Evolutionary conservation across 1,139 yeast genomes (phyloP), one percentile per base, ranked within the genome.

Genomic region (Saccharomyces pastorianus): DNA sequence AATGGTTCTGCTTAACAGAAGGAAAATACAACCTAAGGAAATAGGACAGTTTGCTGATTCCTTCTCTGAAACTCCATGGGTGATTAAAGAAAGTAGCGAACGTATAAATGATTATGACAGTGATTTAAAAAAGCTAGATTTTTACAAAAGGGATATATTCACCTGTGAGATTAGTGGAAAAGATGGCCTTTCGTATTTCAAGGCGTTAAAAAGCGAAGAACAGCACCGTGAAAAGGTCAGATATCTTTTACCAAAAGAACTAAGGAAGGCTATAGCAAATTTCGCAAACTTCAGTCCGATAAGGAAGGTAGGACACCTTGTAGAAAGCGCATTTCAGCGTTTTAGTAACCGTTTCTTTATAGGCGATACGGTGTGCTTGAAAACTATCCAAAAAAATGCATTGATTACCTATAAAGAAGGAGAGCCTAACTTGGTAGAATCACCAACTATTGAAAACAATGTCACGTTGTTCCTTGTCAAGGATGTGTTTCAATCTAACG

Each of bases 101-200:
- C 88, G 90, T 85, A 89, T 88, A 67, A 63, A 74, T 26, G 72
- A 73, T 17, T 90, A 90, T 68, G 88, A 84, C 51, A 85, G 80
- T 3, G 90, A 86, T 65, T 73, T 88, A 52, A 68, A 71, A 20
- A 70, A 88, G 51, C 71, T 83, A 73, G 86, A 83, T 64, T 84
- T 82, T 66, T 84, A 84, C 67, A 76, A 76, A 58, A 78, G 81
- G 56, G 78, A 81, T 59, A 83, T 85, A 66, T 90, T 90, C 71
- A 91, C 87, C 5, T 88, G 96, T 72, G 96, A 90, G 72, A 83
- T 90, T 54, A 86, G 96, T 0, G 96, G 96, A 23, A 87, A 85
- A 65, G 82, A 95, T 26, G 84, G 90, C 61, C 76, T 88, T 54
- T 85, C 95, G 1, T 89, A 79, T 67, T 88, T 88, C 67, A 93